phyloP scores from a whole-genome alignment of 441 rosid genomes.

The Rhodomyrtus psidioides region DNA sequence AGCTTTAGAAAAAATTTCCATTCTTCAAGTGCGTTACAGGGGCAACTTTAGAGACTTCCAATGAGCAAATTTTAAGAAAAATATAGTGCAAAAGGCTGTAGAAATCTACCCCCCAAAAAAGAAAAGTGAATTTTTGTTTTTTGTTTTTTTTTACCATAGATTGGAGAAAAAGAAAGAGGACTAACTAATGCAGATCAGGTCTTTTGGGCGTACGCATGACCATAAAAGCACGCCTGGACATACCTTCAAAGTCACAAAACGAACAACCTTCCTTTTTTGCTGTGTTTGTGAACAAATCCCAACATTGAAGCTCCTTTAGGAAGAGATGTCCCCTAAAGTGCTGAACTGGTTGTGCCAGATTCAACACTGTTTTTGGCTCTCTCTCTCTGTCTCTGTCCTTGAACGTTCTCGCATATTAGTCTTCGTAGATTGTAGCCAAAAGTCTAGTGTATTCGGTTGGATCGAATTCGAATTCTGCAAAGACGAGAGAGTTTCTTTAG shows the following conservation, averaged over 20 bases:
- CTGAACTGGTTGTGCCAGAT: background rate
- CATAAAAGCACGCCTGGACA: constrained; percentile 31
- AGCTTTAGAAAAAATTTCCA: background rate
- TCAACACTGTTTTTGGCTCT: background rate
- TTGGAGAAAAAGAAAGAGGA: background rate
- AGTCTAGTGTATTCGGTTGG: background rate
- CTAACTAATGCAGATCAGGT: background rate
- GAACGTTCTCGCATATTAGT: background rate
- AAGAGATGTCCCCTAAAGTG: background rate
- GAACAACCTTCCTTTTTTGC: background rate
- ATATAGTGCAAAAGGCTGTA: background rate
- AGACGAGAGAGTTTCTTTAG: background rate
- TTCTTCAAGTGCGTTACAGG: background rate
- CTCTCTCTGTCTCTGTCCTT: background rate
- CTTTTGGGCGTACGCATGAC: constrained; percentile 26
- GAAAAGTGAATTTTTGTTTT: background rate
- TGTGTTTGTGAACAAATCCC: background rate
- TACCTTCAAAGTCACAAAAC: constrained; percentile 4
- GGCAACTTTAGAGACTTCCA: background rate
- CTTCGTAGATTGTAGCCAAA: background rate
- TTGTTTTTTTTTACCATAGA: background rate
- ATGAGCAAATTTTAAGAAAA: background rate
- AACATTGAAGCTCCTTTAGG: background rate
- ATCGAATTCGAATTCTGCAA: background rate
- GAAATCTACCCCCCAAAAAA: background rate